phyloP scores from a whole-genome alignment of 345 rosid species.

The Hirschfeldia incana region DNA sequence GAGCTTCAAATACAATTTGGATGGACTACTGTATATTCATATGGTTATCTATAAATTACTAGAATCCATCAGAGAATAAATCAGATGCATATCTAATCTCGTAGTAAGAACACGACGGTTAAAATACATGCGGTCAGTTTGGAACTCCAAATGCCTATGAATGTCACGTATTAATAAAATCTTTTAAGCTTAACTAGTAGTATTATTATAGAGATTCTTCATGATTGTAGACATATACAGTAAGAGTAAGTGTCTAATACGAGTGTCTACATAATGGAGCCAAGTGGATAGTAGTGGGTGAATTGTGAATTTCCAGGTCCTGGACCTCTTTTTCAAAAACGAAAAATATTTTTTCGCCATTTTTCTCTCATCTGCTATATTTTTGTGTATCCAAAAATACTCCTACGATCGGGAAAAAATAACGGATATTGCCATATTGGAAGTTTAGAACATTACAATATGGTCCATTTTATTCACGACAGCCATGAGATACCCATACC shows the following conservation, averaged over 20 bases:
- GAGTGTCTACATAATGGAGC: neutral
- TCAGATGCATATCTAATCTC: neutral
- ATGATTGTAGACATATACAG: neutral
- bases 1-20: neutral
- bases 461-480: neutral
- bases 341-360: neutral
- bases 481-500: neutral
- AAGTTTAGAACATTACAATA: neutral
- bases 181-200: neutral
- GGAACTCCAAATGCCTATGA: neutral
- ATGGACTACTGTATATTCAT: neutral
- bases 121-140: neutral
- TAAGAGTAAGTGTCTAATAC: neutral
- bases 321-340: neutral
- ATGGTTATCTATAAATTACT: neutral
- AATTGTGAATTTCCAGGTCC: neutral
- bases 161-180: neutral
- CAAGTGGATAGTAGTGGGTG: neutral
- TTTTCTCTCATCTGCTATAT: neutral
- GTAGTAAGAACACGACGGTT: neutral
- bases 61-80: neutral
- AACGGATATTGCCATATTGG: neutral
- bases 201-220: neutral
- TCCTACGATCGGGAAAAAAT: neutral
- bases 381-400: neutral